phyloP scores from a whole-genome alignment of 306 rosid species.

The Clitoria ternatea region DNA sequence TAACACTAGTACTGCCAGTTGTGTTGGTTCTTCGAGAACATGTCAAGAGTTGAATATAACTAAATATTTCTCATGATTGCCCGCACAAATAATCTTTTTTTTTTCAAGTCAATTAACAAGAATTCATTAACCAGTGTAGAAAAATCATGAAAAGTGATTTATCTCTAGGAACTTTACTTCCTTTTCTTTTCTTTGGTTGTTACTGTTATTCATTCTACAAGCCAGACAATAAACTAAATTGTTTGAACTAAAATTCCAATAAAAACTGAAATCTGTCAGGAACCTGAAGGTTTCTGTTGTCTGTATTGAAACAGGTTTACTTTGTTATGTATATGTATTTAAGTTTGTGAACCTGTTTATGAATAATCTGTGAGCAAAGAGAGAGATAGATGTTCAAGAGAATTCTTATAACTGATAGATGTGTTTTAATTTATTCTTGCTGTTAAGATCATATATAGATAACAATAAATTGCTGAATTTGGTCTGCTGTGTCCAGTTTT shows the following conservation, averaged over 20 bases:
- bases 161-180: too few relatives aligned
- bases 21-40: background rate
- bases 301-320: background rate
- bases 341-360: background rate
- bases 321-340: background rate
- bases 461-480: background rate
- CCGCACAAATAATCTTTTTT: background rate
- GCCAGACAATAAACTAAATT: too few relatives aligned
- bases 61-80: background rate
- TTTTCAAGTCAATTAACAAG: background rate
- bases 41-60: background rate
- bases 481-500: background rate
- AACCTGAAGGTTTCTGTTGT: background rate
- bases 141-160: background rate
- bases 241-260: background rate
- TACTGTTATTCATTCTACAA: too few relatives aligned
- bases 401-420: background rate
- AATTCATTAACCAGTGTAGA: background rate
- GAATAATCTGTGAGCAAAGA: background rate
- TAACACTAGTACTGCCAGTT: background rate
- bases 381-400: background rate
- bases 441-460: background rate
- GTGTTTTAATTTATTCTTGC: background rate
- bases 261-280: background rate
- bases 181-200: too few relatives aligned